These are phyloP conservation scores for Amyloporia xantha DNA, from an alignment of 768 basidiomycete species.

Conservation along the genomic window DNA sequence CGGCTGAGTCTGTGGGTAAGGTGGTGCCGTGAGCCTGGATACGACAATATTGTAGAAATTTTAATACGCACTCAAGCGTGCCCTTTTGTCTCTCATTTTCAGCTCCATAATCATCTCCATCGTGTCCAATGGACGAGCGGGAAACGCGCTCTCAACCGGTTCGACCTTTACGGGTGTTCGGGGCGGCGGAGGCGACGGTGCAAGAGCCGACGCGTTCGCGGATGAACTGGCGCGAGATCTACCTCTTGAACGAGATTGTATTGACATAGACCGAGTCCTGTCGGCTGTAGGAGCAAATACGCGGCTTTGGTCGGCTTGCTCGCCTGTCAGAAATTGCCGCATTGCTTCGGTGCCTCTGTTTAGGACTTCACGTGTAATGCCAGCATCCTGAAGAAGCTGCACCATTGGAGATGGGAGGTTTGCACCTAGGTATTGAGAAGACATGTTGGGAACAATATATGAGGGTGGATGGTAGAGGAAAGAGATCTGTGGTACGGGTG, in stretches of 20 bases:
- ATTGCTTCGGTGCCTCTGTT: constrained; percentile 68
- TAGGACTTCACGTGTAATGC: constrained; percentile 74
- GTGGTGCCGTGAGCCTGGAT: neutral
- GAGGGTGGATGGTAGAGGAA: constrained; percentile 1
- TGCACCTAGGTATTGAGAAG: constrained; percentile 3
- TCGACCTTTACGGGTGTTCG: constrained; percentile 61
- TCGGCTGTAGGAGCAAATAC: constrained; percentile 36
- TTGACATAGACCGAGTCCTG: constrained; percentile 19
- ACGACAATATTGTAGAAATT: neutral
- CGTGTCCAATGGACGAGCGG: constrained; percentile 56
- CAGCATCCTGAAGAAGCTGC: constrained; percentile 61
- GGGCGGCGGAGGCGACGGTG: constrained; percentile 35
- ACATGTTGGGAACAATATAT: constrained; percentile 9
- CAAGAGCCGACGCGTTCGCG: constrained; percentile 36
- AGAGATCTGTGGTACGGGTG: neutral
- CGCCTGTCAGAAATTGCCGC: constrained; percentile 67
- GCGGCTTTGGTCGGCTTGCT: constrained; percentile 29
- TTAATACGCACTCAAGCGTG: constrained; percentile 36
- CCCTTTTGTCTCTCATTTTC: constrained; percentile 47
- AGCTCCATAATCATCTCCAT: constrained; percentile 77
- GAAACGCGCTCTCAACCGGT: constrained; percentile 41
- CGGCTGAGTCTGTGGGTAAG: constrained; percentile 14
- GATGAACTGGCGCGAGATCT: constrained; percentile 37
- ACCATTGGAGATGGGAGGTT: constrained; percentile 56
- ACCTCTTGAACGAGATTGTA: constrained; percentile 19